Percentiles rank a stretch among this genome's conserved stretches.
Evolutionary conservation across 2,329 filamentous ascomycete species (phyloP).

Genomic region (Plectosphaerella plurivora): DNA sequence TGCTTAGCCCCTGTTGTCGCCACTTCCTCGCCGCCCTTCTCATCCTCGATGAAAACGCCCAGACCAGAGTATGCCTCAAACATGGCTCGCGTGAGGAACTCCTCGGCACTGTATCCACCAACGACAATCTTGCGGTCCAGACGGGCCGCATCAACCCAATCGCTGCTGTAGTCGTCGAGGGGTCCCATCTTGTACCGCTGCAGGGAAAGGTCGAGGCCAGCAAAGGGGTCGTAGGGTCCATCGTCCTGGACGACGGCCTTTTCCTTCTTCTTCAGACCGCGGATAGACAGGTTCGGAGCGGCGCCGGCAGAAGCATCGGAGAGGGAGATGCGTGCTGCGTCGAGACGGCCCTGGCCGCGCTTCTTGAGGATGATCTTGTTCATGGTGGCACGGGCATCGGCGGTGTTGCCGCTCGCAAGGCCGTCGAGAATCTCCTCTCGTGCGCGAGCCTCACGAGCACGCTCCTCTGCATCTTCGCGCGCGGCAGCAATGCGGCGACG

Average conservation of each 20-base stretch:
- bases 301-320: conserved; percentile 20
- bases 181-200: conserved; percentile 61
- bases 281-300: conserved; percentile 55
- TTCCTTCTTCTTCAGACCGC: conserved; percentile 69
- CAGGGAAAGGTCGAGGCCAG: conserved; percentile 63
- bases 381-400: conserved; percentile 55
- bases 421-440: conserved; percentile 66
- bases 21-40: conserved; percentile 44
- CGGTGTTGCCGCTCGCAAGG: conserved; percentile 56
- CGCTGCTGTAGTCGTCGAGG: conserved; percentile 67
- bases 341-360: conserved; percentile 48
- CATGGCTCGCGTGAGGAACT: conserved; percentile 77
- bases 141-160: conserved; percentile 65
- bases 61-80: conserved; percentile 88
- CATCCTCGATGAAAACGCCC: conserved; percentile 81
- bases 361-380: conserved; percentile 69
- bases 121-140: conserved; percentile 63
- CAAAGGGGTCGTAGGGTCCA: conserved; percentile 84
- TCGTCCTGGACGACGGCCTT: conserved; percentile 48
- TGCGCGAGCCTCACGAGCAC: conserved; percentile 56
- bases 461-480: conserved; percentile 68
- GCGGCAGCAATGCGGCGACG: conserved; percentile 59
- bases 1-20: conserved; percentile 28
- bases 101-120: conserved; percentile 77
- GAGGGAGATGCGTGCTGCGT: conserved; percentile 24